Percentiles rank a stretch among this genome's conserved stretches.
phyloP scores from a whole-genome alignment of 495 filamentous ascomycete genomes.

The Glutinoglossum americanum region DNA sequence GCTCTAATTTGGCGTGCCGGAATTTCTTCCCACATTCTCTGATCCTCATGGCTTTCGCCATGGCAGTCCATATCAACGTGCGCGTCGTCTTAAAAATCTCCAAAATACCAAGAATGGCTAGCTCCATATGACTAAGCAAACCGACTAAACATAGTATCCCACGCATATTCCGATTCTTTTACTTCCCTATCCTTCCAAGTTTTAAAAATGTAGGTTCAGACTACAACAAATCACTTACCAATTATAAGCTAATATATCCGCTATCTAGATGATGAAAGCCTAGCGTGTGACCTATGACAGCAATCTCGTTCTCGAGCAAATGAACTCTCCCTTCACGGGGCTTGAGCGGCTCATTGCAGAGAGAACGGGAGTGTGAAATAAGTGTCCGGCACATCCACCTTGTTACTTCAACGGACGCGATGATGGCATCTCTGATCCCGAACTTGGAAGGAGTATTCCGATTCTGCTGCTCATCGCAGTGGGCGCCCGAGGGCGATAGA shows the following conservation, averaged over 20 bases:
- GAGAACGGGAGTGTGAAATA: slow-evolving; percentile 63
- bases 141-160: not conserved
- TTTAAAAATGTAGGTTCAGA: slow-evolving; percentile 65
- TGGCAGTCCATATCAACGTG: not conserved
- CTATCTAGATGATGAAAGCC: slow-evolving; percentile 90
- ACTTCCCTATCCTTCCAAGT: slow-evolving; percentile 89
- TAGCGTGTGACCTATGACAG: slow-evolving; percentile 81
- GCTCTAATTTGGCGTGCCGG: not conserved
- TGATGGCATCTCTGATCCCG: slow-evolving; percentile 87
- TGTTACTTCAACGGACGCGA: slow-evolving; percentile 91
- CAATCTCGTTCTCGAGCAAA: slow-evolving; percentile 41
- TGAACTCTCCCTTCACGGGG: slow-evolving; percentile 65
- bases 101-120: not conserved
- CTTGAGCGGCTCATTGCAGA: slow-evolving; percentile 68
- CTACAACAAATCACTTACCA: not conserved
- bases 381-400: slow-evolving; percentile 98
- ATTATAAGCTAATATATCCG: not conserved
- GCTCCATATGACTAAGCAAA: not conserved
- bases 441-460: slow-evolving; percentile 27
- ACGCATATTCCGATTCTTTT: slow-evolving; percentile 21
- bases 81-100: not conserved
- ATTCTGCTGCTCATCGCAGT: not conserved
- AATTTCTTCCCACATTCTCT: not conserved
- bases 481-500: not conserved
- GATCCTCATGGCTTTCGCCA: not conserved